These are phyloP conservation scores for Wallemia ichthyophaga DNA, from an alignment of 1,284 basidiomycete species.

Conservation along the genomic window DNA sequence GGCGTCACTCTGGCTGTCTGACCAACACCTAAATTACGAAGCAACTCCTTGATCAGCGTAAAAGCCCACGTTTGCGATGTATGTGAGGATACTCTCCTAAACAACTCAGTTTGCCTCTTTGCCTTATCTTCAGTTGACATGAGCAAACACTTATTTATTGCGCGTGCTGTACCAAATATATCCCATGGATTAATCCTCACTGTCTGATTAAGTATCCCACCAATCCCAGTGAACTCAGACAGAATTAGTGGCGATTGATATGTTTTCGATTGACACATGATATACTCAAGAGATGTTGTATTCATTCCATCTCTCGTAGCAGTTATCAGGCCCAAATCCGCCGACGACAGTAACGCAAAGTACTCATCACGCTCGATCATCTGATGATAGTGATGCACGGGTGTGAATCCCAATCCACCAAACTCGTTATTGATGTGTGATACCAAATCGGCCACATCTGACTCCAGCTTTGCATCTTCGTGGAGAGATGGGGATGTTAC, in stretches of 20 bases:
- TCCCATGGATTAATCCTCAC: slow-evolving; percentile 21
- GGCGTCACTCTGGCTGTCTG: slow-evolving; percentile 67
- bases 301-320: slow-evolving; percentile 96
- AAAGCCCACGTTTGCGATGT: slow-evolving; percentile 90
- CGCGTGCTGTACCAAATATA: slow-evolving; percentile 46
- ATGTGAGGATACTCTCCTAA: slow-evolving; percentile 69
- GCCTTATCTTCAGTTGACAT: slow-evolving; percentile 55
- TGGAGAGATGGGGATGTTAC: slow-evolving; percentile 86
- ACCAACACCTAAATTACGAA: slow-evolving; percentile 48
- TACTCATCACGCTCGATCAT: slow-evolving; percentile 93
- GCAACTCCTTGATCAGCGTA: slow-evolving; percentile 58
- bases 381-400: slow-evolving; percentile 98
- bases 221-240: slow-evolving; percentile 93
- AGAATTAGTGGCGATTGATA: slow-evolving; percentile 59
- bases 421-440: slow-evolving; percentile 92
- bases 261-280: slow-evolving; percentile 59
- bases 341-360: slow-evolving; percentile 79
- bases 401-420: slow-evolving; percentile 79
- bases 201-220: slow-evolving; percentile 51
- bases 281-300: slow-evolving; percentile 31
- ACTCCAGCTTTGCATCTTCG: slow-evolving; percentile 76
- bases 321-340: slow-evolving; percentile 84
- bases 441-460: slow-evolving; percentile 78
- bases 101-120: slow-evolving; percentile 39
- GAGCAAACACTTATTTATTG: slow-evolving; percentile 60